Base-by-base conservation (phyloP, 225 moss, liverwort and hornwort species). In the Bryum argenteum region DNA sequence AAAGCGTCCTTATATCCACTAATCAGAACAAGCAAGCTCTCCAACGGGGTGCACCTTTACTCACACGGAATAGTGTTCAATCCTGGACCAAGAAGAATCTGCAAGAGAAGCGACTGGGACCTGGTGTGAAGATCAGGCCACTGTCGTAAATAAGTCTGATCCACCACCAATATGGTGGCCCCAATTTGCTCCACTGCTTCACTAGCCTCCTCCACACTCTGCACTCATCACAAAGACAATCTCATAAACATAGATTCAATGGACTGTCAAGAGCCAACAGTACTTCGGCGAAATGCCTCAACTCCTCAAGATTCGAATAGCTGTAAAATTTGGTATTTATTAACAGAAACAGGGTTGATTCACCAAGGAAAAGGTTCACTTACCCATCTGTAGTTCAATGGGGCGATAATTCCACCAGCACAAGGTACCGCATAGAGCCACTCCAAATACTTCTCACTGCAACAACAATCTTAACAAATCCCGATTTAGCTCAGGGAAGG, bases 341-440 rank as follows among this genome's bases (percentile, higher is more conserved):
- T 39, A 44, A 77, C 42, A 54, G 28, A 58, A 3, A 48, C 16
- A 71, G 16, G 57, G 24, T 5, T 28, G 11, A 78, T 47, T 47
- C 40, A 57, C 22, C 57, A 9, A 23, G 53, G 51, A n/a, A n/a
- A n/a, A 16, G 23, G 21, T 64, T 28, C 69, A 66, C 78, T 69
- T 76, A 93, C 96, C 97, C 97, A 97, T 89, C 97, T 81, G 77
- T 94, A 91, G 64, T 97, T 97, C 68, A 97, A 85, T 21, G 97
- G 97, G 58, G 92, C 97, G 47, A 97, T 81, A 43, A 97, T 92
- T 54, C 94, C 89, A 8, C 81, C 58, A 3, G 92, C 94, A 67
- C 94, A 84, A 10, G 92, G 92, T 7, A 40, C n/a, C n/a, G n/a
- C n/a, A n/a, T n/a, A n/a, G n/a, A n/a, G n/a, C n/a, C n/a, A n/a